Evolutionary conservation across 768 basidiomycete genomes (phyloP).

Genomic region (Suillus paluster): DNA sequence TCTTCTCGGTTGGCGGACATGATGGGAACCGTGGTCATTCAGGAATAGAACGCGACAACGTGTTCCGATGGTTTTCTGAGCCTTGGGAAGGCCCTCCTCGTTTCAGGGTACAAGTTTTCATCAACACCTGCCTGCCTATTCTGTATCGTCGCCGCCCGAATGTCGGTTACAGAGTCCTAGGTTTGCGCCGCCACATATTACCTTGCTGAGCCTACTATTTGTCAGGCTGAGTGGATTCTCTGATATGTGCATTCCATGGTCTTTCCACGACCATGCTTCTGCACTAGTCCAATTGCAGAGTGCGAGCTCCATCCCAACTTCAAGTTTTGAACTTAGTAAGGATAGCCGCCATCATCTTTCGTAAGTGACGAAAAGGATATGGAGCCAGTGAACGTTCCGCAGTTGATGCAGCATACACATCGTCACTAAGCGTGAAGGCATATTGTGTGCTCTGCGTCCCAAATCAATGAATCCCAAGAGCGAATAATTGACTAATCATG

Average conservation of each 20-base stretch:
- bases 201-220: background rate
- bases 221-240: background rate
- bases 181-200: background rate
- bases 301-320: background rate
- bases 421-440: background rate
- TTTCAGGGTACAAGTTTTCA: constrained; percentile 2
- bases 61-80: background rate
- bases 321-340: background rate
- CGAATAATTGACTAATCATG: background rate
- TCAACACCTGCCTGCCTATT: background rate
- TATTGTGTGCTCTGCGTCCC: background rate
- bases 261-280: background rate
- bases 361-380: background rate
- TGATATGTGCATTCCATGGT: background rate
- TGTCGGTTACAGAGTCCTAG: background rate
- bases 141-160: background rate
- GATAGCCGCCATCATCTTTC: background rate
- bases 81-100: background rate
- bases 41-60: background rate
- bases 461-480: background rate
- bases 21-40: background rate
- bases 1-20: background rate
- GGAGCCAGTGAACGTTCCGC: background rate
- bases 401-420: background rate
- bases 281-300: constrained; percentile 1